These are phyloP conservation scores for Candida tropicalis DNA, from an alignment of 1,139 yeast species.

Conservation along the genomic window DNA sequence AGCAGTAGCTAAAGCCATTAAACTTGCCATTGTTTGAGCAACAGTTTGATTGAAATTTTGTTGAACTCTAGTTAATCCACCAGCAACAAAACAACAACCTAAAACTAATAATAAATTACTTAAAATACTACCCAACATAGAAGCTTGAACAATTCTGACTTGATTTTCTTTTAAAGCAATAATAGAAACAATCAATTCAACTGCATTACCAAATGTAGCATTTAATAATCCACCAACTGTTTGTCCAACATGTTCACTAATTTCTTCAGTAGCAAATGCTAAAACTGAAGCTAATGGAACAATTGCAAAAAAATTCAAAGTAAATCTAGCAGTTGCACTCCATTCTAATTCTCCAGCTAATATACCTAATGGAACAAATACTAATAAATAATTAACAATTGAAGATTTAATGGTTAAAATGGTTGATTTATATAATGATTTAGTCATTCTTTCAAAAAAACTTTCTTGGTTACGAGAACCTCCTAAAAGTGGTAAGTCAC, in stretches of 20 bases:
- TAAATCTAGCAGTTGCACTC: constrained; percentile 63
- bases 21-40: constrained; percentile 95
- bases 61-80: constrained; percentile 84
- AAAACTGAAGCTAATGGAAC: constrained; percentile 89
- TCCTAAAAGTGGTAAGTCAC: constrained; percentile 18
- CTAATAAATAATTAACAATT: constrained; percentile 72
- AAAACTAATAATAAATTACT: constrained; percentile 85
- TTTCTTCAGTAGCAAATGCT: constrained; percentile 91
- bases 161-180: constrained; percentile 87
- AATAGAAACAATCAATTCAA: constrained; percentile 87
- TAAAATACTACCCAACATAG: constrained; percentile 92
- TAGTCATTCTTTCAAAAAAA: neutral
- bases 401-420: constrained; percentile 55
- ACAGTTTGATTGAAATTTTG: constrained; percentile 94
- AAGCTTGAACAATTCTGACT: constrained; percentile 91
- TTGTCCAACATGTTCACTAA: constrained; percentile 83
- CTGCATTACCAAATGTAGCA: constrained; percentile 96
- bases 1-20: constrained; percentile 87
- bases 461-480: constrained; percentile 5
- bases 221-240: constrained; percentile 91
- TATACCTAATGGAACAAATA: constrained; percentile 90
- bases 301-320: constrained; percentile 84
- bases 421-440: constrained; percentile 15
- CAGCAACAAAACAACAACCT: constrained; percentile 95
- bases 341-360: constrained; percentile 62